These are phyloP conservation scores for Glycine tomentella DNA, from an alignment of 306 rosid species.

Conservation along the genomic window DNA sequence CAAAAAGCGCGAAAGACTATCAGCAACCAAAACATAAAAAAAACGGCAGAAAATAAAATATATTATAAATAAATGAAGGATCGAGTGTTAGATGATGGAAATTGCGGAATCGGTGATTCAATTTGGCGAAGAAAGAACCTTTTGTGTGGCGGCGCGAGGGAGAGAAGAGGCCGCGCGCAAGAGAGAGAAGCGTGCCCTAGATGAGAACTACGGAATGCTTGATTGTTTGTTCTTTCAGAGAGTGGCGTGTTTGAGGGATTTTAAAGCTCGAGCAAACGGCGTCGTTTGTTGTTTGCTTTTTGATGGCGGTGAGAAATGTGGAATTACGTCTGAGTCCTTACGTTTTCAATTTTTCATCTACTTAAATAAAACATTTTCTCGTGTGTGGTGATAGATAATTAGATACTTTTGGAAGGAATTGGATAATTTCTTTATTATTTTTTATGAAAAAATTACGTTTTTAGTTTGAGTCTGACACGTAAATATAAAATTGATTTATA, in stretches of 20 bases:
- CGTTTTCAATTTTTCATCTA: no score
- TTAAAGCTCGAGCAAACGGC: background rate
- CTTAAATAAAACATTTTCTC: no score
- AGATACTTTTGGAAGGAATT: no score
- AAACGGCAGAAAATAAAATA: no score
- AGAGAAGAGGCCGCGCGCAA: constrained; percentile 7
- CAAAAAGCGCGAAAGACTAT: background rate
- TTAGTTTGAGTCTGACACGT: no score
- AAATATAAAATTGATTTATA: no score
- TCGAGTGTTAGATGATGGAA: background rate
- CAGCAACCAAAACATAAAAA: background rate
- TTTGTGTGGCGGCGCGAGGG: background rate
- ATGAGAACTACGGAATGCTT: background rate
- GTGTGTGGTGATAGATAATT: no score
- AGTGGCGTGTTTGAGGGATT: background rate
- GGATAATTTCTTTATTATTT: no score
- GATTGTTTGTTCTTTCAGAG: background rate
- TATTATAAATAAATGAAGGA: background rate
- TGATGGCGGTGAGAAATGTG: no score
- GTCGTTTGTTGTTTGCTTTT: background rate
- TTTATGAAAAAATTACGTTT: no score
- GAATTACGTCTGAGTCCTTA: no score
- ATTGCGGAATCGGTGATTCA: background rate
- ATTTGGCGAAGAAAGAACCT: background rate
- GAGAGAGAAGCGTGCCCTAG: constrained; percentile 32